Evolutionary conservation across 129 eudicot genomes (phyloP), one percentile per base, ranked within the genome.

Genomic region (Artemisia tridentata): DNA sequence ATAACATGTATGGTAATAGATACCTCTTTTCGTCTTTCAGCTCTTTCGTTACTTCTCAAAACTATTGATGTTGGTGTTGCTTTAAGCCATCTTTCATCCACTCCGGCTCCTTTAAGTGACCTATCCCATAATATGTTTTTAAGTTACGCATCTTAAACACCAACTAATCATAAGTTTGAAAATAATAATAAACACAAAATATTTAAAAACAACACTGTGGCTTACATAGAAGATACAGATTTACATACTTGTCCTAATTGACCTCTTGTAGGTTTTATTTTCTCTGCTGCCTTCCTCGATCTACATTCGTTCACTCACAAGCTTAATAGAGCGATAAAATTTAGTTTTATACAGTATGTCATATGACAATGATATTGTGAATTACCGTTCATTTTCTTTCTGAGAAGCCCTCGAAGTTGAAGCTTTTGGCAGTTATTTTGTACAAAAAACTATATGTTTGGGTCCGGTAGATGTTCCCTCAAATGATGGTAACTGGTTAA

Each of bases 361-460:
- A 5, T 17, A 10, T 23, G 71, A 38, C 60, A 13, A 67, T 11
- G 25, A 65, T 53, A 73, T 20, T n/a, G n/a, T 20, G 51, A 31
- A 72, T 59, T 84, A 93, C 98, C 97, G 78, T 72, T 81, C 87
- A 46, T 80, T 84, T 73, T 82, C 86, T 75, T 86, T 86, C 67
- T 58, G 82, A 56, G 78, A 80, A 64, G 82, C 78, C 59, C 12
- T 69, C 46, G 80, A 66, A 70, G 80, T 68, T 5, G 86, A 76
- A 18, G n/a, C n/a, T n/a, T n/a, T n/a, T n/a, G n/a, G n/a, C n/a
- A n/a, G n/a, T n/a, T n/a, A n/a, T n/a, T n/a, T n/a, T n/a, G n/a
- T n/a, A n/a, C n/a, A n/a, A n/a, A n/a, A n/a, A n/a, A n/a, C n/a
- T n/a, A n/a, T n/a, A n/a, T n/a, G n/a, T n/a, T n/a, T n/a, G n/a